Evolutionary conservation across 306 rosid species (phyloP).

Genomic region (Pyrus bretschneideri): DNA sequence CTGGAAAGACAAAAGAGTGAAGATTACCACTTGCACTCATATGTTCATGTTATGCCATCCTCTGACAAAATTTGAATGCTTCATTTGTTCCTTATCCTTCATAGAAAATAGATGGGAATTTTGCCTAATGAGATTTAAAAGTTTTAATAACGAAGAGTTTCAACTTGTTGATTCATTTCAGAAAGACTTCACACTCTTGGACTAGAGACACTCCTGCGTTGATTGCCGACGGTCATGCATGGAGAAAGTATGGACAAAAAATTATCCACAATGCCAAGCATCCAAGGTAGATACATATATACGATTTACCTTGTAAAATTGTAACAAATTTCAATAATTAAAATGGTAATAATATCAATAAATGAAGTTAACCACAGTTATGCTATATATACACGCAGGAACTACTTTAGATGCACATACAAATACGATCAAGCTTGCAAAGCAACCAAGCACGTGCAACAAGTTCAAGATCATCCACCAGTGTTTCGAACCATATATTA

Average conservation of each 20-base stretch:
- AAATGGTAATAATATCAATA: neutral
- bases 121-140: neutral
- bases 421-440: conserved; percentile 53
- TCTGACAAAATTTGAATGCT: neutral
- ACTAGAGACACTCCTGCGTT: conserved; percentile 29
- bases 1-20: neutral
- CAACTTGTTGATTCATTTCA: conserved; percentile 15
- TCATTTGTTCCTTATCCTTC: neutral
- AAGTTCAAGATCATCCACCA: conserved; percentile 48
- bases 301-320: neutral
- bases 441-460: conserved; percentile 67
- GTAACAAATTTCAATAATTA: neutral
- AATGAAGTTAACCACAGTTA: neutral
- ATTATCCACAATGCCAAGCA: conserved; percentile 24
- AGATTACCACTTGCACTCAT: neutral
- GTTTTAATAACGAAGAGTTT: neutral
- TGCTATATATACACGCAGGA: conserved; percentile 22
- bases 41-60: neutral
- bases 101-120: neutral
- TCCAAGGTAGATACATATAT: conserved; percentile 34
- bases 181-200: conserved; percentile 37
- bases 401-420: conserved; percentile 66
- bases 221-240: conserved; percentile 50
- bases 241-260: conserved; percentile 86
- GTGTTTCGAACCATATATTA: conserved; percentile 36